phyloP scores from a whole-genome alignment of 805 yeast species.

The Tetrapisispora iriomotensis region DNA sequence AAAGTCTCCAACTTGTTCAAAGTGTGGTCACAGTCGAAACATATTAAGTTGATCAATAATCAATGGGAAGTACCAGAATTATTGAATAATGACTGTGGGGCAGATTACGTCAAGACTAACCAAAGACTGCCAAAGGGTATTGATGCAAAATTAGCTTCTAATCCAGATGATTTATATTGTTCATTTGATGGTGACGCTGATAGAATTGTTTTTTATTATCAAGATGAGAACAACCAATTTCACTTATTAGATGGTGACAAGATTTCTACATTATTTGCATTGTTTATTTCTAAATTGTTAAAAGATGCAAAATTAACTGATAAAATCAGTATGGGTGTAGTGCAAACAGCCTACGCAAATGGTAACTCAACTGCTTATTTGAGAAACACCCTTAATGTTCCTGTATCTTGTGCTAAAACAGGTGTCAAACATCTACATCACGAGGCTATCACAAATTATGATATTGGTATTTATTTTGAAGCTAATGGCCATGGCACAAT shows the following conservation, averaged over 20 bases:
- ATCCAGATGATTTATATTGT: conserved; percentile 46
- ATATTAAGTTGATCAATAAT: conserved; percentile 44
- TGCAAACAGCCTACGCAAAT: conserved; percentile 97
- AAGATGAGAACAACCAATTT: conserved; percentile 33
- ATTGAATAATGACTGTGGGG: conserved; percentile 80
- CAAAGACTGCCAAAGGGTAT: conserved; percentile 67
- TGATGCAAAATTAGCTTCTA: conserved; percentile 21
- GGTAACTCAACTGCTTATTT: conserved; percentile 79
- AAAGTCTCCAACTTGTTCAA: conserved; percentile 43
- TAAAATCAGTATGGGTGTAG: conserved; percentile 56
- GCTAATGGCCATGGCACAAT: conserved; percentile 99
- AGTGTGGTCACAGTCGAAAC: conserved; percentile 20
- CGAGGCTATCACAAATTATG: conserved; percentile 68
- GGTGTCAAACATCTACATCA: conserved; percentile 97
- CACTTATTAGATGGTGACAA: conserved; percentile 83
- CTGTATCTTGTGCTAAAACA: conserved; percentile 84
- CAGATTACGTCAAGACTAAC: conserved; percentile 87
- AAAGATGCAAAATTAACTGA: conserved; percentile 34
- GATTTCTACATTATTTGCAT: conserved; percentile 76
- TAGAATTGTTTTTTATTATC: conserved; percentile 74
- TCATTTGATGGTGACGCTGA: conserved; percentile 98
- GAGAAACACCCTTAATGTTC: conserved; percentile 49
- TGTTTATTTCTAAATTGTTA: conserved; percentile 46
- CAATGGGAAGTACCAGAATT: conserved; percentile 42
- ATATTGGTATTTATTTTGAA: conserved; percentile 90